Evolutionary conservation across 2,329 filamentous ascomycete species (phyloP).

Genomic region (Claviceps monticola): DNA sequence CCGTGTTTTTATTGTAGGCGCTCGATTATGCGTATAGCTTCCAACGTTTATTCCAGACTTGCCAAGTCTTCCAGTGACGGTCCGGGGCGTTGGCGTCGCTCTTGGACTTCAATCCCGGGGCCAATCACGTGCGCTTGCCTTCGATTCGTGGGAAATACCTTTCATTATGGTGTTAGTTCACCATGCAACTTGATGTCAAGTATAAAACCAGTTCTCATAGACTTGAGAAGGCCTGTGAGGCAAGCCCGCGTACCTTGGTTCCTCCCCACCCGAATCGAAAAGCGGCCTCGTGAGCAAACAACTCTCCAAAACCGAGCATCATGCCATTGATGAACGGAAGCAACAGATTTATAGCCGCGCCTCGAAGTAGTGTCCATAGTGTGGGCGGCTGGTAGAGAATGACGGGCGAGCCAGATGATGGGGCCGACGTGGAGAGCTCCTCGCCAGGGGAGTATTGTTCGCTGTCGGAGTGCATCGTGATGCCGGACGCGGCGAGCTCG

Average conservation of each 20-base stretch:
- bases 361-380: conserved; percentile 69
- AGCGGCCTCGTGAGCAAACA: conserved; percentile 91
- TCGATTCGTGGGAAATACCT: conserved; percentile 46
- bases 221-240: too few relatives aligned
- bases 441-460: conserved; percentile 63
- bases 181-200: not conserved
- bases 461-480: conserved; percentile 71
- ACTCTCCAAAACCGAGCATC: conserved; percentile 94
- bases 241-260: conserved; percentile 54
- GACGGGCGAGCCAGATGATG: conserved; percentile 52
- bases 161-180: conserved; percentile 6
- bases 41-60: conserved; percentile 46
- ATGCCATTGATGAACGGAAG: conserved; percentile 93
- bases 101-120: conserved; percentile 68
- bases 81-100: conserved; percentile 45
- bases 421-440: conserved; percentile 45
- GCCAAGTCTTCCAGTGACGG: conserved; percentile 51
- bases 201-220: too few relatives aligned
- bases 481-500: conserved; percentile 55
- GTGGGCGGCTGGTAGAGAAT: conserved; percentile 85
- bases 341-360: conserved; percentile 89
- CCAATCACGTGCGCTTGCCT: conserved; percentile 55
- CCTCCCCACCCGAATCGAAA: conserved; percentile 87
- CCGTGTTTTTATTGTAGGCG: not conserved
- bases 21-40: not conserved